These are phyloP conservation scores for Passiflora organensis DNA, from an alignment of 345 rosid genomes.

Conservation along the genomic window DNA sequence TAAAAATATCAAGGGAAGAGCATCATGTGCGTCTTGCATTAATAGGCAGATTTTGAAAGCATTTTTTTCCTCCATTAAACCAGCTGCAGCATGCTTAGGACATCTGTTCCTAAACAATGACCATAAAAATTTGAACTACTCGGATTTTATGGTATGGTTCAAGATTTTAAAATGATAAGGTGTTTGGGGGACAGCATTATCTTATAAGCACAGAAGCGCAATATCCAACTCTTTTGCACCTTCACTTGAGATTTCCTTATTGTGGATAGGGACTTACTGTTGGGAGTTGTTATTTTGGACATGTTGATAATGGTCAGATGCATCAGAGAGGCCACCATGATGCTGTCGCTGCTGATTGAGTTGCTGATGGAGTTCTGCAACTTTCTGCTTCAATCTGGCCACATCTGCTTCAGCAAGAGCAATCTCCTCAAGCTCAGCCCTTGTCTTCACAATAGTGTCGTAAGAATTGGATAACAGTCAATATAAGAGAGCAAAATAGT, in stretches of 20 bases:
- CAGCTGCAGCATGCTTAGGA: no score
- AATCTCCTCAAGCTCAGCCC: conserved; percentile 99
- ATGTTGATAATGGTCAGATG: conserved; percentile 69
- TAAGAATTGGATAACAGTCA: conserved; percentile 20
- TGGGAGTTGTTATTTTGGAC: conserved; percentile 70
- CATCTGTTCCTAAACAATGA: no score
- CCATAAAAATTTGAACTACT: no score
- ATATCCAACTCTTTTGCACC: no score
- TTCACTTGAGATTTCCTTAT: not conserved
- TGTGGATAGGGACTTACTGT: conserved; percentile 50
- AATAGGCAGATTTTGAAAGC: no score
- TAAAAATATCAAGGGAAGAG: no score
- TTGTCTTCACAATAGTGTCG: conserved; percentile 62
- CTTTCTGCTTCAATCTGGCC: conserved; percentile 96
- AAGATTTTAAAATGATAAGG: no score
- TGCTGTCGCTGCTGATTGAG: conserved; percentile 94
- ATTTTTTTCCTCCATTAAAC: no score
- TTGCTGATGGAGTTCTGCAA: conserved; percentile 97
- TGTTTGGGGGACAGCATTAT: no score
- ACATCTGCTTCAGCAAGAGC: conserved; percentile 99
- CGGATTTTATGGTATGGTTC: no score
- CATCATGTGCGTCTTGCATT: no score
- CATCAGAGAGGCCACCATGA: conserved; percentile 71
- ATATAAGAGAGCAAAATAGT: not conserved
- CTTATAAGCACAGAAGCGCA: no score